phyloP scores from a whole-genome alignment of 2,329 filamentous ascomycete species.

The Diaporthe destruens region DNA sequence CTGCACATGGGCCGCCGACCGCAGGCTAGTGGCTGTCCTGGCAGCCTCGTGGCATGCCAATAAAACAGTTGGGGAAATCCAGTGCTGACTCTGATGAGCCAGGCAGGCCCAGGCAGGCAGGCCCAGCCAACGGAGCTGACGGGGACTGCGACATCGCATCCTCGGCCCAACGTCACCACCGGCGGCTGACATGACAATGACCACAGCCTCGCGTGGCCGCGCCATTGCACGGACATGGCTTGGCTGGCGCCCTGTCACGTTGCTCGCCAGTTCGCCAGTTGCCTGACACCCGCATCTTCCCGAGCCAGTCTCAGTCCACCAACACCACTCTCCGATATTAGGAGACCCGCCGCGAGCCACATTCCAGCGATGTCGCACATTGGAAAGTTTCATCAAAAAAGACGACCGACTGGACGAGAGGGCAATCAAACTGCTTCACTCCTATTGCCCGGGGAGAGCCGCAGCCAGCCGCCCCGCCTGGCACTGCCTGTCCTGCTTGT shows the following conservation, averaged over 20 bases:
- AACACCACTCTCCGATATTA: conserved; percentile 35
- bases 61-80: no score
- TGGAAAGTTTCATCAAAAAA: conserved; percentile 11
- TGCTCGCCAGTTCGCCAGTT: not conserved
- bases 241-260: conserved; percentile 11
- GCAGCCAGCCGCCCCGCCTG: conserved; percentile 31
- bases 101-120: conserved; percentile 1
- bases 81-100: not conserved
- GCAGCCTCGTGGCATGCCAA: conserved; percentile 14
- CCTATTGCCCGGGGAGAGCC: not conserved
- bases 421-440: no score
- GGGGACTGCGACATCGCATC: conserved; percentile 38
- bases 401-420: no score
- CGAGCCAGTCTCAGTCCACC: conserved; percentile 24
- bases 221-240: conserved; percentile 19
- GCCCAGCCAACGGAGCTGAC: not conserved
- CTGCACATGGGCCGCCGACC: conserved; percentile 16
- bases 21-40: conserved; percentile 8
- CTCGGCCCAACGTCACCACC: not conserved
- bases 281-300: conserved; percentile 22
- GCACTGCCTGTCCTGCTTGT: not conserved
- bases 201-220: conserved; percentile 38
- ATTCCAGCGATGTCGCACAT: conserved; percentile 17
- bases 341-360: conserved; percentile 31
- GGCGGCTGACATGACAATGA: not conserved